Evolutionary conservation across 2,329 filamentous ascomycete species (phyloP).

Genomic region (Beauveria sp.): DNA sequence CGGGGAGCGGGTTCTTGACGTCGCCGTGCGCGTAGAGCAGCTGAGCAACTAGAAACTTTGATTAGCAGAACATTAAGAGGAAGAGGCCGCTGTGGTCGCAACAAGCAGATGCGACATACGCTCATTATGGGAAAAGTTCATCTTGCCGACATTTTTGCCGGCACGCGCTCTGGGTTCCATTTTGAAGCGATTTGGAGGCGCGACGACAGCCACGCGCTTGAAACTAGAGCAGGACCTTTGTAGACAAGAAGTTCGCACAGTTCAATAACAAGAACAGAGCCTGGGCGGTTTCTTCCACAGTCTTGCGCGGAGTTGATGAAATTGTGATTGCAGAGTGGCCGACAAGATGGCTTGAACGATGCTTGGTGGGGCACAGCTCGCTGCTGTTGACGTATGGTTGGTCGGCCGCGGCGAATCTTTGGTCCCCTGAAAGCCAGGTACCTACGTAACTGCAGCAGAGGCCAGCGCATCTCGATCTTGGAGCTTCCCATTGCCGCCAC

Average conservation of each 20-base stretch:
- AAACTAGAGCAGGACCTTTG: neutral
- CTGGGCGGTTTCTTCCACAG: neutral
- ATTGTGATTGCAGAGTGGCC: neutral
- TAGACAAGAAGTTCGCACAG: neutral
- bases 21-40: constrained; percentile 79
- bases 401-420: constrained; percentile 29
- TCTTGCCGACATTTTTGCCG: constrained; percentile 73
- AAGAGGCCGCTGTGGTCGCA: neutral
- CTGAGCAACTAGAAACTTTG: constrained; percentile 48
- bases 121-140: constrained; percentile 69
- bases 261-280: neutral
- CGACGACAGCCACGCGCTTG: neutral
- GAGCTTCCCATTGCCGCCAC: neutral
- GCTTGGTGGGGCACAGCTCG: neutral
- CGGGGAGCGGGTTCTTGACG: constrained; percentile 65
- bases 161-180: constrained; percentile 73
- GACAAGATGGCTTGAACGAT: constrained; percentile 7
- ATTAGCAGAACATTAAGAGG: neutral
- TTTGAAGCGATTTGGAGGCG: neutral
- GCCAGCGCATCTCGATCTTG: constrained; percentile 1
- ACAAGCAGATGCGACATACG: constrained; percentile 38
- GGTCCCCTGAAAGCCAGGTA: constrained; percentile 19
- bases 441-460: constrained; percentile 4
- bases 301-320: neutral
- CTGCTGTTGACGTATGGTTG: constrained; percentile 10